Evolutionary conservation across 441 rosid species (phyloP), one percentile per base, ranked within the genome.

Genomic region (Brassica balearica): DNA sequence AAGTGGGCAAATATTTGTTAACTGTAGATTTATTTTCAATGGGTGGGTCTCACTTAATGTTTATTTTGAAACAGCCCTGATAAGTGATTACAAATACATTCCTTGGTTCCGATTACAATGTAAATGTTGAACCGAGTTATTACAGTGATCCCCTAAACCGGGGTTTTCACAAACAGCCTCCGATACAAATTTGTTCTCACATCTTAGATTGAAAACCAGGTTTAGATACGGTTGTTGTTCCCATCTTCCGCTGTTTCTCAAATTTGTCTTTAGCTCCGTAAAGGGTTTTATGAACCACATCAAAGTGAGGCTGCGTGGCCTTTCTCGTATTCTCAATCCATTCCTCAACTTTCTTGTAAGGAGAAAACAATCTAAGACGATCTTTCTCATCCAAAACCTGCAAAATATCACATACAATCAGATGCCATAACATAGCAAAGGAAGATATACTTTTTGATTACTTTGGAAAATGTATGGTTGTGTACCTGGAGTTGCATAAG

Each of bases 401-500:
- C 70, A 59, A 71, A 60, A 43, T 2, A 7, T 15, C 55, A 34
- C 65, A 36, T 11, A 43, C 51, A 43, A 43, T 43, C n/a, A 43
- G 3, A 43, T 43, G 51, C 51, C 51, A 10, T 10, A 43, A 43
- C n/a, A 43, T 43, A 43, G n/a, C 12, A 43, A 43, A 43, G 51
- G n/a, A 43, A 43, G 51, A 43, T 10, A 43, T 10, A 10, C 51
- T 10, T 43, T 43, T 43, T 43, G n/a, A 12, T 43, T 10, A 43
- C 51, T 43, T 43, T 43, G 51, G 51, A 43, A 43, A 43, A 43
- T 43, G 5, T 43, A 43, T 43, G 51, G 11, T 3, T 27, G 34
- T 15, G 74, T 68, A 95, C 99, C 97, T 93, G 92, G 71, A 95
- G 87, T 80, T 93, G 99, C 95, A 81, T 89, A 81, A 93, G 83